Percentiles rank a stretch among this genome's conserved stretches.
phyloP scores from a whole-genome alignment of 1,284 basidiomycete species.

The Ceratobasidium sp. region DNA sequence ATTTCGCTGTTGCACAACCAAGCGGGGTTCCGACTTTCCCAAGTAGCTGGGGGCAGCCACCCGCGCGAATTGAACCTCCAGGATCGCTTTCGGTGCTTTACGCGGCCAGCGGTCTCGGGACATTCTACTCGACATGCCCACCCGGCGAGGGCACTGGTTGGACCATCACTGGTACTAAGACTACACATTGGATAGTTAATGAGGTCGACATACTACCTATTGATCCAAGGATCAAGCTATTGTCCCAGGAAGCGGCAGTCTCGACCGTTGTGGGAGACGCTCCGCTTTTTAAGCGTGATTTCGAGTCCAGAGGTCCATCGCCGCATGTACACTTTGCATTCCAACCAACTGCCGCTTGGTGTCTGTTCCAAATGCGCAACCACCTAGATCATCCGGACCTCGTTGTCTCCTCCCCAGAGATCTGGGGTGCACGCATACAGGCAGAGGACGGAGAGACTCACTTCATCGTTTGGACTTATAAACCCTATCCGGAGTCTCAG shows the following conservation, averaged over 20 bases:
- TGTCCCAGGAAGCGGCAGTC: conserved; percentile 45
- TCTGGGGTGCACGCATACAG: not conserved
- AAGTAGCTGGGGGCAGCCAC: conserved; percentile 60
- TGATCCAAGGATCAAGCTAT: conserved; percentile 36
- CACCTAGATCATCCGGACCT: conserved; percentile 47
- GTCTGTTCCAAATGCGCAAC: conserved; percentile 67
- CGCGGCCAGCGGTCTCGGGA: conserved; percentile 69
- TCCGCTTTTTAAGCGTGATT: conserved; percentile 45
- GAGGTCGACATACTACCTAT: conserved; percentile 34
- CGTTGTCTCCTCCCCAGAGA: conserved; percentile 34
- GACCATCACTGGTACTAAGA: conserved; percentile 61
- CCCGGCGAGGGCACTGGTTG: conserved; percentile 64
- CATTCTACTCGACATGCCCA: conserved; percentile 68
- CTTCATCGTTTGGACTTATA: conserved; percentile 60
- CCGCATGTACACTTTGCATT: conserved; percentile 59
- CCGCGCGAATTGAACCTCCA: conserved; percentile 56
- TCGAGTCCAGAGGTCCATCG: conserved; percentile 49
- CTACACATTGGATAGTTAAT: conserved; percentile 64
- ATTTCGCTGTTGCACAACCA: conserved; percentile 64
- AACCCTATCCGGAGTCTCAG: conserved; percentile 51
- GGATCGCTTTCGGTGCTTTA: conserved; percentile 69
- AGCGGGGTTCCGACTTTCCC: conserved; percentile 59
- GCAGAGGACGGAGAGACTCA: conserved; percentile 67
- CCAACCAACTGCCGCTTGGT: conserved; percentile 65
- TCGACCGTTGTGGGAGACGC: conserved; percentile 26